Conservation (phyloP, 108 stramenopile species). For the Stephanodiscus minutulus region DNA sequence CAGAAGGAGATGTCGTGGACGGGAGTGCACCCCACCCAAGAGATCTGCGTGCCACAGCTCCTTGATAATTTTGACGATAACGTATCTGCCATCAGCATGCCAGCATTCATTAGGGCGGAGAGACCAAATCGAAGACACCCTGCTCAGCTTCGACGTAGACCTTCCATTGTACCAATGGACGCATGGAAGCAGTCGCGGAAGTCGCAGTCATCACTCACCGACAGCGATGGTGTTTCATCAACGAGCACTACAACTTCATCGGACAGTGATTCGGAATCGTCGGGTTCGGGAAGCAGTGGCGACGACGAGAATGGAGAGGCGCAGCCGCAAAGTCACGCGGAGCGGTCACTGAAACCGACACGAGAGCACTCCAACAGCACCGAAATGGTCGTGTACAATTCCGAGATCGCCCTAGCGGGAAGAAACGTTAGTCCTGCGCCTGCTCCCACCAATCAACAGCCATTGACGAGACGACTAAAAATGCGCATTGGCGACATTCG, state of each 20-base stretch:
- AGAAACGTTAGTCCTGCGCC: not conserved
- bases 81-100: too few relatives aligned
- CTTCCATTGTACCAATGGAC: not conserved
- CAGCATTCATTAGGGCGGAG: too few relatives aligned
- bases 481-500: slow-evolving; percentile 15
- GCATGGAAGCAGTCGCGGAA: not conserved
- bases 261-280: slow-evolving; percentile 1
- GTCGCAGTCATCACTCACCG: not conserved
- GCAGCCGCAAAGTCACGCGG: not conserved
- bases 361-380: not conserved
- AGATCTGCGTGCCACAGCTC: too few relatives aligned
- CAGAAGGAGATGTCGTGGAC: too few relatives aligned
- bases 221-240: slow-evolving; percentile 6
- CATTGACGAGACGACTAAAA: not conserved
- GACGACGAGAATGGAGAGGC: not conserved
- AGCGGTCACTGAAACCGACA: not conserved
- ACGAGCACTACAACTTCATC: not conserved
- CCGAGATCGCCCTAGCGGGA: not conserved
- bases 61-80: too few relatives aligned
- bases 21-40: too few relatives aligned
- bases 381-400: not conserved
- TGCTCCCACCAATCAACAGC: not conserved
- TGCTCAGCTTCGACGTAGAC: not conserved
- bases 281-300: not conserved
- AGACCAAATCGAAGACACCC: not conserved